These are phyloP conservation scores for Thelephora terrestris DNA, from an alignment of 1,284 basidiomycete species.

Conservation along the genomic window DNA sequence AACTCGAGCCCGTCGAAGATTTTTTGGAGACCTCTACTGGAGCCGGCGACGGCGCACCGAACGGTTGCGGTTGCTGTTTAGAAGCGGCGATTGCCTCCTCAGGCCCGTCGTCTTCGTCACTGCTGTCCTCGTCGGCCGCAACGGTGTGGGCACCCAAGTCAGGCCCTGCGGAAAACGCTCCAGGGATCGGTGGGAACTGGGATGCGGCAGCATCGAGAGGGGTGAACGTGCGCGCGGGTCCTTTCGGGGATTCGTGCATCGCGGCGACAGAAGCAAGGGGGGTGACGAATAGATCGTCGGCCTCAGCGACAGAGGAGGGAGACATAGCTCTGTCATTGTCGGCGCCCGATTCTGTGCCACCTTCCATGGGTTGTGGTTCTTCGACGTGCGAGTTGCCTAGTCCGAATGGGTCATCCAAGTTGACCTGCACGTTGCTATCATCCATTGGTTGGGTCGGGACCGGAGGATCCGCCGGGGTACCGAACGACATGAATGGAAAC, in stretches of 20 bases:
- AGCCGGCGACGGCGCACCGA: constrained; percentile 11
- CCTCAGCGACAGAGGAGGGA: constrained; percentile 13
- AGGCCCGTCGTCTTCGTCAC: constrained; percentile 45
- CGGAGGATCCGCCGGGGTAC: constrained; percentile 23
- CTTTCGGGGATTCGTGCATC: constrained; percentile 2
- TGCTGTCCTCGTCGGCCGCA: constrained; percentile 52
- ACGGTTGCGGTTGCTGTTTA: not conserved
- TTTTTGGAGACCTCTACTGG: constrained; percentile 18
- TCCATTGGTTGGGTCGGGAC: too few relatives aligned
- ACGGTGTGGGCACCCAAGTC: constrained; percentile 32
- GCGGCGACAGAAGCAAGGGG: constrained; percentile 34
- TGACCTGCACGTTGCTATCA: too few relatives aligned
- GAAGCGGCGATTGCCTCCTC: constrained; percentile 12
- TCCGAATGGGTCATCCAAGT: too few relatives aligned
- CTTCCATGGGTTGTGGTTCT: too few relatives aligned
- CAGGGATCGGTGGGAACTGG: constrained; percentile 31
- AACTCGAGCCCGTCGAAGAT: constrained; percentile 25
- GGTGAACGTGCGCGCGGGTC: constrained; percentile 8
- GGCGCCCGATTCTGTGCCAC: too few relatives aligned
- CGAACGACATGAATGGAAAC: constrained; percentile 47
- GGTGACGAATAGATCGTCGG: constrained; percentile 37
- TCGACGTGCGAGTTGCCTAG: too few relatives aligned
- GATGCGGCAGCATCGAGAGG: constrained; percentile 23
- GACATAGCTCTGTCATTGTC: constrained; percentile 12
- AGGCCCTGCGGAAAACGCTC: constrained; percentile 27